phyloP scores from a whole-genome alignment of 495 filamentous ascomycete genomes.

The Podospora pseudoanserina region DNA sequence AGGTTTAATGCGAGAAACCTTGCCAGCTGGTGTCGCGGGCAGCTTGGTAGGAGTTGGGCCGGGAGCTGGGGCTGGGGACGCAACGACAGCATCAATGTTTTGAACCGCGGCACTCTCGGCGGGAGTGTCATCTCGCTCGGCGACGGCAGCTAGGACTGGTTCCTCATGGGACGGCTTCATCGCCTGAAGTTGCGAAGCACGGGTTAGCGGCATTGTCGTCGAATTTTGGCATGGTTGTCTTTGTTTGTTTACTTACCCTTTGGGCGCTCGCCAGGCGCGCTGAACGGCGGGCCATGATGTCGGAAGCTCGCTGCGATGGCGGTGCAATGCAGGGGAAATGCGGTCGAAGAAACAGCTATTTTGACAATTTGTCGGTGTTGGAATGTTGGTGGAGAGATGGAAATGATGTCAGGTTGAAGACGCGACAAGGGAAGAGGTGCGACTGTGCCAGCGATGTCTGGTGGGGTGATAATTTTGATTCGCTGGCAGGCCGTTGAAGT shows the following conservation, averaged over 20 bases:
- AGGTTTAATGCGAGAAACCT: constrained; percentile 51
- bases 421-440: constrained; percentile 17
- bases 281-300: constrained; percentile 46
- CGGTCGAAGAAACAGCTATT: too few relatives aligned
- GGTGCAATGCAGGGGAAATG: too few relatives aligned
- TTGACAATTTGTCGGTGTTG: constrained; percentile 21
- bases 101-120: constrained; percentile 12
- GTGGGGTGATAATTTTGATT: constrained; percentile 31
- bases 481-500: constrained; percentile 23
- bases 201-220: constrained; percentile 13
- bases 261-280: constrained; percentile 45
- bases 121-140: constrained; percentile 40
- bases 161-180: constrained; percentile 16
- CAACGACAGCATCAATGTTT: constrained; percentile 35
- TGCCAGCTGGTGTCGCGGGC: constrained; percentile 21
- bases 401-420: constrained; percentile 27
- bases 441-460: not conserved
- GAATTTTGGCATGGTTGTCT: constrained; percentile 10
- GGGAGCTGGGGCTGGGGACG: constrained; percentile 43
- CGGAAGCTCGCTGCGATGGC: not conserved
- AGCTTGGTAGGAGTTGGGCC: constrained; percentile 24
- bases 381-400: constrained; percentile 19
- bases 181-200: constrained; percentile 13
- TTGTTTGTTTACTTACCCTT: constrained; percentile 35
- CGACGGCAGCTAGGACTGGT: constrained; percentile 41